A percentile compares a stretch with the other conserved stretches of the same genome.
Evolutionary conservation across 106 monocot species (phyloP).

Genomic region (Phalaenopsis equestris): DNA sequence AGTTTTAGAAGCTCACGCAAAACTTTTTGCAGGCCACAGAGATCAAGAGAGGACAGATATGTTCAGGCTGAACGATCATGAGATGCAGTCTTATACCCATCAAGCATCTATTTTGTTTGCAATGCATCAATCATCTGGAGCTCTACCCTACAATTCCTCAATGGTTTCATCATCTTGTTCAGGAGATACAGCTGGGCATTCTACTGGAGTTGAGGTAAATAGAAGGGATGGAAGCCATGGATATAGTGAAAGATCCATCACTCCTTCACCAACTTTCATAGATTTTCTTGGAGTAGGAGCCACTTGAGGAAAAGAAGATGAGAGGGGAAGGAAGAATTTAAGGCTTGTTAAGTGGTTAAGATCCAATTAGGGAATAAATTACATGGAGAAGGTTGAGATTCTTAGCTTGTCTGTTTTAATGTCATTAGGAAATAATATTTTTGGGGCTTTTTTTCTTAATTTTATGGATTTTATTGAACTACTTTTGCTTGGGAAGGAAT

Average conservation of each 20-base stretch:
- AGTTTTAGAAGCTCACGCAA: slow-evolving; percentile 8
- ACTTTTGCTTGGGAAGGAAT: too few species aligned
- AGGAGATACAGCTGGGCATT: neutral
- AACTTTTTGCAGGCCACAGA: neutral
- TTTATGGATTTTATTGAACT: too few species aligned
- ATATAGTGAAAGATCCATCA: neutral
- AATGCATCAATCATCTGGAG: neutral
- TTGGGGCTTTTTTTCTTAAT: too few species aligned
- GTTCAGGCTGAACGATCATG: neutral
- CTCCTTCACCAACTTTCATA: slow-evolving; percentile 12
- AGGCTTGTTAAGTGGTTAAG: neutral
- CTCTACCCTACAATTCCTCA: neutral
- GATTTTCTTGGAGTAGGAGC: slow-evolving; percentile 20
- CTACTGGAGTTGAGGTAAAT: neutral
- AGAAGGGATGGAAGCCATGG: neutral
- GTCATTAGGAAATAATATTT: too few species aligned
- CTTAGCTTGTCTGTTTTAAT: too few species aligned
- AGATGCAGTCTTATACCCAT: neutral
- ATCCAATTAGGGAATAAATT: neutral
- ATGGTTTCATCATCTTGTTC: neutral
- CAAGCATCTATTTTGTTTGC: neutral
- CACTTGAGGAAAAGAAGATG: neutral
- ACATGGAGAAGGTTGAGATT: too few species aligned
- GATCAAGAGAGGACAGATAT: slow-evolving; percentile 1
- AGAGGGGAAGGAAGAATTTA: neutral